Evolutionary conservation across 164 flowering plant species (phyloP).

Genomic region (Aristolochia fimbriata): DNA sequence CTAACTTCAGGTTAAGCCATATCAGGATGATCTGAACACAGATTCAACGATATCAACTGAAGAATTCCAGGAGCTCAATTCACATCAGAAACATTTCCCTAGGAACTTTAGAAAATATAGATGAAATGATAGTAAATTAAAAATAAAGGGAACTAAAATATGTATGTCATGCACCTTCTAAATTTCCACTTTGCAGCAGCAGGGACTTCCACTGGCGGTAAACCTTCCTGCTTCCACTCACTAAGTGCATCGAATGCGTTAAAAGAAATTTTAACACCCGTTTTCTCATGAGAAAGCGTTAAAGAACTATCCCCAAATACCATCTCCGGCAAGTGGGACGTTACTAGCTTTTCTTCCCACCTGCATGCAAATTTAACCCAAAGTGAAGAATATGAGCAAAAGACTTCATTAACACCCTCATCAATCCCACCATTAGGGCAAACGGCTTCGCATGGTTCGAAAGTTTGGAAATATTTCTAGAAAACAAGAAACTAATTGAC

Average conservation of each 20-base stretch:
- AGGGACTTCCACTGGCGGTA: conserved; percentile 97
- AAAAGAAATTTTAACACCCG: conserved; percentile 53
- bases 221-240: conserved; percentile 81
- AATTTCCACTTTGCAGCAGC: conserved; percentile 95
- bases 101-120: too few species aligned
- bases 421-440: neutral
- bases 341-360: conserved; percentile 74
- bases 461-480: neutral
- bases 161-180: conserved; percentile 41
- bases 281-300: conserved; percentile 45
- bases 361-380: conserved; percentile 27
- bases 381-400: neutral
- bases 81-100: too few species aligned
- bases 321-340: conserved; percentile 91
- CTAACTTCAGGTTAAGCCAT: too few species aligned
- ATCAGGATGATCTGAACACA: too few species aligned
- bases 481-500: neutral
- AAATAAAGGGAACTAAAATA: too few species aligned
- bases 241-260: conserved; percentile 83
- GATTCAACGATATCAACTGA: too few species aligned
- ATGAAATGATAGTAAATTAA: too few species aligned
- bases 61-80: too few species aligned
- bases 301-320: conserved; percentile 81
- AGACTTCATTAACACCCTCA: neutral
- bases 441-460: neutral